Evolutionary conservation across 2,329 filamentous ascomycete genomes (phyloP).

Genomic region (Colletotrichum chlorophyti): DNA sequence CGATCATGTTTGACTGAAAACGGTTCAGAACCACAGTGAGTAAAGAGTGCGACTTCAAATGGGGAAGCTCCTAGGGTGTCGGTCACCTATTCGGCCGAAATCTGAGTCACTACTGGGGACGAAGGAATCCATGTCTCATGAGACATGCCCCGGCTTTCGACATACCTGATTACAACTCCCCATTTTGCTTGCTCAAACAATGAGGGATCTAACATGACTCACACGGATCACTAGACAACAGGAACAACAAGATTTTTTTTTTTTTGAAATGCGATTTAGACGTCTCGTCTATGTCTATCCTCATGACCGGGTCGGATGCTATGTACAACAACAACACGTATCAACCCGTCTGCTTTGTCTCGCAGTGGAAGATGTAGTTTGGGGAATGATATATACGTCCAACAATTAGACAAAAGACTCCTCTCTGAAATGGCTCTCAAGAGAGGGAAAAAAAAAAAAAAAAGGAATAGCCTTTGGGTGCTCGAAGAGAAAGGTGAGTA

Average conservation of each 20-base stretch:
- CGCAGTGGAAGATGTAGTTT: conserved; percentile 16
- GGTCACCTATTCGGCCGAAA: too few species aligned
- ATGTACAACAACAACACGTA: conserved; percentile 24
- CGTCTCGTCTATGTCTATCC: conserved; percentile 26
- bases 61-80: too few species aligned
- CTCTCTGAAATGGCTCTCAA: background rate
- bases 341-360: conserved; percentile 20
- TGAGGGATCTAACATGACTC: too few species aligned
- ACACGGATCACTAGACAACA: background rate
- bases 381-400: conserved; percentile 25
- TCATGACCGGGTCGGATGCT: conserved; percentile 15
- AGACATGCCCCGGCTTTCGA: too few species aligned
- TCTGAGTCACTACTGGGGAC: too few species aligned
- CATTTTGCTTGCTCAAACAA: too few species aligned
- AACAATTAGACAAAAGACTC: conserved; percentile 23
- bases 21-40: too few species aligned
- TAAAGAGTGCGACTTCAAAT: too few species aligned
- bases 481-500: background rate
- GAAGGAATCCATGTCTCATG: too few species aligned
- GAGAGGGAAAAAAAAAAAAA: background rate
- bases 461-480: background rate
- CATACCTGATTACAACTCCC: too few species aligned
- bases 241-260: background rate
- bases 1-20: too few species aligned
- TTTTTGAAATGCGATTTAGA: conserved; percentile 24